Evolutionary conservation across 2,329 filamentous ascomycete species (phyloP).

Genomic region (Monosporascus ibericus): DNA sequence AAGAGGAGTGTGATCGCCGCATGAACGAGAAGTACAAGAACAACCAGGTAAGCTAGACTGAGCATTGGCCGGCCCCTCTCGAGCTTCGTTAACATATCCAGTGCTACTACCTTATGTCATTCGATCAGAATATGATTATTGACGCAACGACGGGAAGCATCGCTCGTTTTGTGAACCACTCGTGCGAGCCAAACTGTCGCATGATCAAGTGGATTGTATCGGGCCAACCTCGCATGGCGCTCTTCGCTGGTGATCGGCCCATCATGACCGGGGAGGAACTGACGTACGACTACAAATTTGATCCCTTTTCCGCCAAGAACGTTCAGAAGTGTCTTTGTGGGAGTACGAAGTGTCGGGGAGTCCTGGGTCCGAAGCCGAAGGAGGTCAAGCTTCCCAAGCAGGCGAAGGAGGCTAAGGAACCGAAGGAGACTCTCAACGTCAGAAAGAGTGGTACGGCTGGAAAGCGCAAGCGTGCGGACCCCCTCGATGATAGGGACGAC

Average conservation of each 20-base stretch:
- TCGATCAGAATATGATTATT: slow-evolving; percentile 97
- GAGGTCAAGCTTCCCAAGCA: slow-evolving; percentile 42
- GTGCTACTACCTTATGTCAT: slow-evolving; percentile 98
- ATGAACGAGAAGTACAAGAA: slow-evolving; percentile 94
- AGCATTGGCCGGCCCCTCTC: slow-evolving; percentile 9
- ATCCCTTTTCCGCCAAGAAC: slow-evolving; percentile 63
- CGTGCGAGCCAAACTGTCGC: slow-evolving; percentile 89
- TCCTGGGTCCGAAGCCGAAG: slow-evolving; percentile 56
- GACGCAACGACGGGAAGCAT: slow-evolving; percentile 95
- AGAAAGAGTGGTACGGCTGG: slow-evolving; percentile 36
- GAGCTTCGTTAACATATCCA: slow-evolving; percentile 30
- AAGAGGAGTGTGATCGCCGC: slow-evolving; percentile 83
- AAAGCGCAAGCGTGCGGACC: slow-evolving; percentile 52
- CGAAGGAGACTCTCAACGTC: slow-evolving; percentile 35
- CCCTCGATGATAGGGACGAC: slow-evolving; percentile 36
- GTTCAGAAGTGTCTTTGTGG: slow-evolving; percentile 62
- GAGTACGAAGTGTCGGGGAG: slow-evolving; percentile 56
- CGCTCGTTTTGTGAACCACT: slow-evolving; percentile 96
- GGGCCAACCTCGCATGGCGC: slow-evolving; percentile 89
- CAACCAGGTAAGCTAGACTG: slow-evolving; percentile 62
- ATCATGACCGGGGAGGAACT: slow-evolving; percentile 95
- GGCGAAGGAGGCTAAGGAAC: slow-evolving; percentile 7
- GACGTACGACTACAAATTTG: slow-evolving; percentile 84
- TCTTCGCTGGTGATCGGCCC: slow-evolving; percentile 84
- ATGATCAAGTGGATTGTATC: slow-evolving; percentile 98